These are phyloP conservation scores for Pholiota adiposa DNA, from an alignment of 1,284 basidiomycete genomes.

Conservation along the genomic window DNA sequence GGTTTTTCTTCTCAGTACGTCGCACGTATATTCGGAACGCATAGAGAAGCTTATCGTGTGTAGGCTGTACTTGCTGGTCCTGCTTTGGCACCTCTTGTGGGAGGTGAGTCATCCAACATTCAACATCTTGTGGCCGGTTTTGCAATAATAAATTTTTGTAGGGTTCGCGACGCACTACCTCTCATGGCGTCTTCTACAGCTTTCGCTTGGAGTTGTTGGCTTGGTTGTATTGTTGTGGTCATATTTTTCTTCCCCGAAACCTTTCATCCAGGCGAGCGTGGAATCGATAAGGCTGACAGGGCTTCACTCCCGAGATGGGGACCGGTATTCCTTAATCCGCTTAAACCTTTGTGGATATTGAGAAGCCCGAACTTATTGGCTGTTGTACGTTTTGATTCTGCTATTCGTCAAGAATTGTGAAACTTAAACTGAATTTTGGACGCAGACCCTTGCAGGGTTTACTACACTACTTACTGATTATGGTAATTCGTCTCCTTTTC, in stretches of 20 bases:
- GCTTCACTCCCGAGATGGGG: constrained; percentile 22
- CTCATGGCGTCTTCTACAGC: constrained; percentile 76
- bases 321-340: constrained; percentile 34
- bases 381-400: constrained; percentile 34
- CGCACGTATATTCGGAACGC: not conserved
- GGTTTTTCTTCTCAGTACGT: constrained; percentile 55
- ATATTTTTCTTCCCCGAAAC: constrained; percentile 72
- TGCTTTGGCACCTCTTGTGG: constrained; percentile 46
- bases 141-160: constrained; percentile 7
- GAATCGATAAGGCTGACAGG: constrained; percentile 33
- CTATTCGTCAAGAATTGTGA: too few species aligned
- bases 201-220: constrained; percentile 48
- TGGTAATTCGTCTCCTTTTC: constrained; percentile 16
- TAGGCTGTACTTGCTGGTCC: constrained; percentile 50
- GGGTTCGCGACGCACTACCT: constrained; percentile 56
- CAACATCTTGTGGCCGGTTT: not conserved
- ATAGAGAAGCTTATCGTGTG: not conserved
- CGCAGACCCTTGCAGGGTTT: constrained; percentile 23
- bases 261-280: constrained; percentile 38
- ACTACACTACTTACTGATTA: constrained; percentile 23
- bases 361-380: constrained; percentile 36
- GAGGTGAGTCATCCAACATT: constrained; percentile 35
- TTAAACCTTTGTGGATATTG: constrained; percentile 33
- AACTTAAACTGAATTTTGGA: not conserved
- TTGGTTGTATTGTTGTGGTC: constrained; percentile 50